Evolutionary conservation across 495 filamentous ascomycete genomes (phyloP), one percentile per base, ranked within the genome.

Genomic region (Tuber magnatum): DNA sequence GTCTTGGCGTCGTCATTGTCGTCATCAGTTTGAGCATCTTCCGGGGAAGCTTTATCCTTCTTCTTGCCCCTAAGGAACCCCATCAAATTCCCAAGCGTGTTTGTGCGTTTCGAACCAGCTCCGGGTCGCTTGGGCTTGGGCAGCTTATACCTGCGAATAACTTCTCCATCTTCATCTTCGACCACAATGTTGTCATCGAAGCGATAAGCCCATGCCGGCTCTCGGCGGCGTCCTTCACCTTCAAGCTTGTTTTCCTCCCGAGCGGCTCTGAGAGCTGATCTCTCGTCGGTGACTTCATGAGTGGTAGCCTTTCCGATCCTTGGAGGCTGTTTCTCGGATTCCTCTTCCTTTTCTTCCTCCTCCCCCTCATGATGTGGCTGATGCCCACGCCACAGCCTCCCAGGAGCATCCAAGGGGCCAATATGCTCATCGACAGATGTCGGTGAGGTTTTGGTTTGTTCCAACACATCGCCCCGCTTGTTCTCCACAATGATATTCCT

Each of bases 161-260:
- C 96, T 81, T 99, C 96, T 42, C 96, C 96, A 82, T 97, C 92
- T 83, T 94, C 94, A 80, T 99, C 94, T 84, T 99, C 96, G 24
- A 99, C 93, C 81, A 99, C 97, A 79, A 99, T 94, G 83, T 90
- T 81, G 32, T 78, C 73, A 51, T 82, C 96, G 79, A 94, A 97
- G 79, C 97, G 93, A 80, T 97, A 99, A 5, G 96, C 96, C 80
- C 92, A 88, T 18, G 96, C 96, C 8, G 95, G 90, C 41, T 85
- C 87, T 38, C 88, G 85, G 69, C 69, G 72, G 39, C 74, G 75
- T 14, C 75, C 74, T 16, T 81, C 73, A 22, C 44, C 75, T 6
- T 41, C 72, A 35, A 65, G 56, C 41, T 65, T 75, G 10, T 61
- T 79, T 61, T 82, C 80, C 32, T 80, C 80, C 32, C 69, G 80